Base-by-base conservation (phyloP, 331 rosid genomes). In the Ulmus americana region DNA sequence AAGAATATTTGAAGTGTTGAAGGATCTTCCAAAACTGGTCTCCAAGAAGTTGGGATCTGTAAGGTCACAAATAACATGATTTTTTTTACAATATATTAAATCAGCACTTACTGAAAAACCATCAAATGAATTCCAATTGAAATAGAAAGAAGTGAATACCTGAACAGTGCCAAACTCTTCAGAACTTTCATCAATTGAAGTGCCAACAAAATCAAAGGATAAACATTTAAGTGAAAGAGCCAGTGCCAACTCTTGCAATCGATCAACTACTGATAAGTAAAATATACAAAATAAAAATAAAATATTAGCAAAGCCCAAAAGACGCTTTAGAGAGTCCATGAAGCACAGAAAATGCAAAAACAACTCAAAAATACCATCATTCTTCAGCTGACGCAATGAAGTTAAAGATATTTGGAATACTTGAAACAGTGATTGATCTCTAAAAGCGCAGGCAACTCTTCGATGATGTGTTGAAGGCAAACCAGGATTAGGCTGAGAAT, bases 131-230 rank as follows among this genome's bases (percentile, higher is more conserved):
- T 62, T 59, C 35, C 15, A 41, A 56, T 53, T 12, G 16, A 75
- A 57, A 63, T 20, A 3, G 56, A 68, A 67, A 22, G 42, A 70
- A 10, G 41, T 7, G 47, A 69, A 72, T 74, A 94, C 99, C 99
- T 94, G 99, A 72, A 94, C 95, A 14, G 99, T 94, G 59, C 99
- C 99, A 74, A 94, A 94, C 74, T 94, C 99, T 70, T 94, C 99
- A 9, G 99, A 94, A 79, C 99, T 94, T 84, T 94, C 99, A 77
- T 94, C 99, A 65, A 94, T 74, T 54, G 99, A 87, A 57, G 99
- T 87, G 80, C 97, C 99, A 73, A 94, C 97, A 82, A 94, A 94
- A 84, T 94, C 99, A 82, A 94, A 94, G 51, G 95, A 94, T 70
- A 94, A 70, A 72, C 99, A 94, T 79, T 90, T 94, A 62, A 94